These are phyloP conservation scores for Oryza coarctata DNA, from an alignment of 176 grass and related monocot genomes.

Conservation along the genomic window DNA sequence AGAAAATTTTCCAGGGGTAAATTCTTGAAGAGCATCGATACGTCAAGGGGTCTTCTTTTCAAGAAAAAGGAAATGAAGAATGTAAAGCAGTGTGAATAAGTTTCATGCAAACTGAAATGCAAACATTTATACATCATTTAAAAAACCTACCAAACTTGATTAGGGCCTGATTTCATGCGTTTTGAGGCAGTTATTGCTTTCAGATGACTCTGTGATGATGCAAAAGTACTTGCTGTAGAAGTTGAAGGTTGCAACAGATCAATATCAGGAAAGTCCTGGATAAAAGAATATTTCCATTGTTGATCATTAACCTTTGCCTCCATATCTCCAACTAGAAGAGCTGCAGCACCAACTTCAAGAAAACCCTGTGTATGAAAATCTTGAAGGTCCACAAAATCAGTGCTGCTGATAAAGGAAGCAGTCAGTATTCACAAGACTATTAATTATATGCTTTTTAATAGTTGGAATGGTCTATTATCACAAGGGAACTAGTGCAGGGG, in stretches of 20 bases:
- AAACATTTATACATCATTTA: constrained; percentile 10
- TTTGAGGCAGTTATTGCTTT: constrained; percentile 98
- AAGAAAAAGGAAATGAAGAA: constrained; percentile 11
- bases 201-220: constrained; percentile 75
- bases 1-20: constrained; percentile 3
- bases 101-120: background rate
- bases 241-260: constrained; percentile 80
- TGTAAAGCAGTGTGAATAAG: constrained; percentile 8
- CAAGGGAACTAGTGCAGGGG: background rate
- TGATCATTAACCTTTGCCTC: constrained; percentile 73
- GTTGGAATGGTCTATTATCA: background rate
- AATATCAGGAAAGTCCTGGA: constrained; percentile 86
- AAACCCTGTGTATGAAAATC: constrained; percentile 63
- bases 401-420: constrained; percentile 47
- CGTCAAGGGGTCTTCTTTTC: background rate
- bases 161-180: constrained; percentile 82
- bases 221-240: constrained; percentile 57
- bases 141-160: constrained; percentile 87
- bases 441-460: background rate
- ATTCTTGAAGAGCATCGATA: background rate
- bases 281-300: constrained; percentile 61
- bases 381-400: constrained; percentile 52
- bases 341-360: constrained; percentile 85
- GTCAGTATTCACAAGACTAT: constrained; percentile 27
- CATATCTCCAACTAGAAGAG: constrained; percentile 88